Percentiles rank a stretch among this genome's conserved stretches.
Evolutionary conservation across 2,329 filamentous ascomycete species (phyloP).

Genomic region (Cercospora sp.): DNA sequence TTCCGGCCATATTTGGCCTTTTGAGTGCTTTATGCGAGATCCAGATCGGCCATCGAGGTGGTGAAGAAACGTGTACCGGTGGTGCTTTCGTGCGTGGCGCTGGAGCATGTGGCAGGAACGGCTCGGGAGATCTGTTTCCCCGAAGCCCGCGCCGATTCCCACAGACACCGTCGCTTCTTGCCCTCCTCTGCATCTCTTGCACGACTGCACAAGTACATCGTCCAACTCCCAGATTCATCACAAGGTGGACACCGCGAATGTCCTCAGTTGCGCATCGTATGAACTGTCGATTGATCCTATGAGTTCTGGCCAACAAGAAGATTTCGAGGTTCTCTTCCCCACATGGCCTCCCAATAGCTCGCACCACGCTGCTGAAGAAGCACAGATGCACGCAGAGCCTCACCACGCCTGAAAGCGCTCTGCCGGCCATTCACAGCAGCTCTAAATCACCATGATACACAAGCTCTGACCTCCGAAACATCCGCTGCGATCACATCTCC

Average conservation of each 20-base stretch:
- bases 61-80: neutral
- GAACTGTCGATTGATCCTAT: neutral
- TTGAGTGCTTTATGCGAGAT: neutral
- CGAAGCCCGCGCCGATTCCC: neutral
- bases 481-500: neutral
- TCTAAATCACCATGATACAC: neutral
- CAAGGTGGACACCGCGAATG: neutral
- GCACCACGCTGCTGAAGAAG: neutral
- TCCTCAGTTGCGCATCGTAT: neutral
- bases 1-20: neutral
- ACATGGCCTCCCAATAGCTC: neutral
- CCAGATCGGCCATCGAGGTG: neutral
- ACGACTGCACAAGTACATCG: neutral
- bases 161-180: neutral
- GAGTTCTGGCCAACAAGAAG: neutral
- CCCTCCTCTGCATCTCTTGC: neutral
- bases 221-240: neutral
- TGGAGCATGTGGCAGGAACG: neutral
- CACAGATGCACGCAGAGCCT: neutral
- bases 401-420: neutral
- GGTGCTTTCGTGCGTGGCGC: neutral
- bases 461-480: slow-evolving; percentile 1
- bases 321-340: neutral
- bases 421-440: neutral
- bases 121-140: neutral